Evolutionary conservation across 768 basidiomycete species (phyloP).

Genomic region (Pisolithus orientalis): DNA sequence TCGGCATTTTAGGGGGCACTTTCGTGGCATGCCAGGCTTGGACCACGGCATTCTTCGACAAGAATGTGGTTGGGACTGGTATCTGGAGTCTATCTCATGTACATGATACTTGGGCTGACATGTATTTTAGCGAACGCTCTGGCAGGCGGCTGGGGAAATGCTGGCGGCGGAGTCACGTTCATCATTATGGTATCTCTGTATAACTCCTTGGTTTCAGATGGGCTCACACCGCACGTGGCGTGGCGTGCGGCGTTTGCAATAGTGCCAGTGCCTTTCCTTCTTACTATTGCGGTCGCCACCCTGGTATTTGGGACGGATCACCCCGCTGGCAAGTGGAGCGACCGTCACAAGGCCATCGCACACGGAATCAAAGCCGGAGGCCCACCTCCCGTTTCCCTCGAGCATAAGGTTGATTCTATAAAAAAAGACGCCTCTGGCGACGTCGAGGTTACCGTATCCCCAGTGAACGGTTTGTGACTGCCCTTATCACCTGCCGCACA

Average conservation of each 20-base stretch:
- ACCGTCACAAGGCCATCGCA: conserved; percentile 36
- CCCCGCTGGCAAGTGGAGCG: conserved; percentile 47
- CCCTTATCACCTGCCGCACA: neutral
- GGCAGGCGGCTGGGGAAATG: conserved; percentile 50
- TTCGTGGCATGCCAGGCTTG: conserved; percentile 59
- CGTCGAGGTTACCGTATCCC: conserved; percentile 14
- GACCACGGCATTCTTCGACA: conserved; percentile 58
- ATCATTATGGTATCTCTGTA: conserved; percentile 52
- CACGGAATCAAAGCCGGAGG: conserved; percentile 9
- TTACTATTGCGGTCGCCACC: conserved; percentile 34
- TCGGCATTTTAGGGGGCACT: conserved; percentile 53
- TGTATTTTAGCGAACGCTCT: conserved; percentile 44
- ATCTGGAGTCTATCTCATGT: neutral
- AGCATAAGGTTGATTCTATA: conserved; percentile 19
- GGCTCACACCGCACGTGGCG: conserved; percentile 35
- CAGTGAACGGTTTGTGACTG: conserved; percentile 2
- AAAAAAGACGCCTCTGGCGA: conserved; percentile 22
- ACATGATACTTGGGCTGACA: neutral
- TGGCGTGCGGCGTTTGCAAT: conserved; percentile 53
- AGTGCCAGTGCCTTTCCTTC: conserved; percentile 48
- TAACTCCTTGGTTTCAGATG: conserved; percentile 30
- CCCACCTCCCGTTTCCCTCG: conserved; percentile 13
- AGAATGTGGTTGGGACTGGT: conserved; percentile 35
- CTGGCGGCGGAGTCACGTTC: conserved; percentile 45
- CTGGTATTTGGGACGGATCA: conserved; percentile 48